Percentiles rank a stretch among this genome's conserved stretches.
These are phyloP conservation scores for Oryza nivara DNA, from an alignment of 176 grass and related monocot species.

Conservation along the genomic window DNA sequence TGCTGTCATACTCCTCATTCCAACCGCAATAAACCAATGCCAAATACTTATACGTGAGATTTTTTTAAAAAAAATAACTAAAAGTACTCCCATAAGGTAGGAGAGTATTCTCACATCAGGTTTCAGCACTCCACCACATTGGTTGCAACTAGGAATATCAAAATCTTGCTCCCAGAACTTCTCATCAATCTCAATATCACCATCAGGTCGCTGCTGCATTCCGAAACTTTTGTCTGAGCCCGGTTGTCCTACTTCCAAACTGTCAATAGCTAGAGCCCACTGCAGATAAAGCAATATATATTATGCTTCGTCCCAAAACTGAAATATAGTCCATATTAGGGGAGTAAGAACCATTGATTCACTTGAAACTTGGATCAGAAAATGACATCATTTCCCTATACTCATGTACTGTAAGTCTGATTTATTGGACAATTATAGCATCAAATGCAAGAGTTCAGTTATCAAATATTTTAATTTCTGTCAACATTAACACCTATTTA, in stretches of 20 bases:
- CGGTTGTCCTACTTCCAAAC: slow-evolving; percentile 59
- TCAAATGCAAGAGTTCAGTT: not conserved
- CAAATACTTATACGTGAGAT: not conserved
- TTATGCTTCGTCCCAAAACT: slow-evolving; percentile 14
- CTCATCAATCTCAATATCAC: slow-evolving; percentile 94
- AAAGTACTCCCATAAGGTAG: not conserved
- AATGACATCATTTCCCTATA: slow-evolving; percentile 12
- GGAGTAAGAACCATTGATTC: not conserved
- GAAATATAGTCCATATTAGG: slow-evolving; percentile 9
- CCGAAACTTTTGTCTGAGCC: slow-evolving; percentile 83
- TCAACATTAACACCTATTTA: not conserved
- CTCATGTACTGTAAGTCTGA: not conserved
- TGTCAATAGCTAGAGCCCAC: slow-evolving; percentile 92
- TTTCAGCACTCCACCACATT: slow-evolving; percentile 89
- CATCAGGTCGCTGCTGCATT: slow-evolving; percentile 92
- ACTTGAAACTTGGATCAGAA: not conserved
- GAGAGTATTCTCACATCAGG: slow-evolving; percentile 65
- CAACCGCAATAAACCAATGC: not conserved
- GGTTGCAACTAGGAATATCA: slow-evolving; percentile 79
- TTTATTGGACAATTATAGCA: not conserved
- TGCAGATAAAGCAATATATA: slow-evolving; percentile 40
- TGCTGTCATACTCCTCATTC: not conserved
- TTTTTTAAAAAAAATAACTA: not conserved
- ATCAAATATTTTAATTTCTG: too few relatives aligned
- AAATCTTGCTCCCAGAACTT: slow-evolving; percentile 98